These are phyloP conservation scores for Talaromyces rugulosus DNA, from an alignment of 2,329 filamentous ascomycete species.

Conservation along the genomic window DNA sequence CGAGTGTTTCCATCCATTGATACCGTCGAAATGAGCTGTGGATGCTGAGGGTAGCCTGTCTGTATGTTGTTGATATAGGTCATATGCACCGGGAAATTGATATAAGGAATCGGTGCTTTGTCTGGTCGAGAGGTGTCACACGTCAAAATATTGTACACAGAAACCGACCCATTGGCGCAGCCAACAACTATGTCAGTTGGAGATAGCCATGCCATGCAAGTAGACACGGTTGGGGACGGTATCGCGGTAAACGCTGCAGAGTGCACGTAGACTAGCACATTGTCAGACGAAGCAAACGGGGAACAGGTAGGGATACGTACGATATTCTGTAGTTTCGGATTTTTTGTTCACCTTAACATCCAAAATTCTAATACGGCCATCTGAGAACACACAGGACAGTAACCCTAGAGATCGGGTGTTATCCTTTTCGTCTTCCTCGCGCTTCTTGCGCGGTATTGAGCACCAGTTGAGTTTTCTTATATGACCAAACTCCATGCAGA, in stretches of 20 bases:
- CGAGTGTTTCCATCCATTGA: conserved; percentile 53
- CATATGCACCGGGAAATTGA: conserved; percentile 33
- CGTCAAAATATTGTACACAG: conserved; percentile 47
- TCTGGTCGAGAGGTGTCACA: conserved; percentile 8
- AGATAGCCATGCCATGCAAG: conserved; percentile 55
- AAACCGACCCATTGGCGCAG: conserved; percentile 54
- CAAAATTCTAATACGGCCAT: conserved; percentile 54
- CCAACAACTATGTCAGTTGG: conserved; percentile 52
- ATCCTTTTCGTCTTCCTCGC: conserved; percentile 27
- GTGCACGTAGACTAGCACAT: conserved; percentile 36
- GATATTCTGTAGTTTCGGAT: conserved; percentile 26
- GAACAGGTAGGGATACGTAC: conserved; percentile 20
- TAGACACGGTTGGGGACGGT: conserved; percentile 51
- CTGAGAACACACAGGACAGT: conserved; percentile 55
- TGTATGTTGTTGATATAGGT: conserved; percentile 36
- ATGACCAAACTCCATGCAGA: conserved; percentile 57
- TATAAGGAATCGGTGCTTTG: conserved; percentile 25
- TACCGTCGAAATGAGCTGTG: conserved; percentile 49
- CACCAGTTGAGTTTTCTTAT: conserved; percentile 56
- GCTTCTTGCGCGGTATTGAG: conserved; percentile 38
- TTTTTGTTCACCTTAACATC: conserved; percentile 40
- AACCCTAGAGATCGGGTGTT: conserved; percentile 43
- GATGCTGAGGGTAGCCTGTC: conserved; percentile 51
- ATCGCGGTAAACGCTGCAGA: conserved; percentile 45
- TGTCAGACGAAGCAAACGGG: neutral